These are phyloP conservation scores for Escovopsis sp. DNA, from an alignment of 2,329 filamentous ascomycete genomes.

Conservation along the genomic window DNA sequence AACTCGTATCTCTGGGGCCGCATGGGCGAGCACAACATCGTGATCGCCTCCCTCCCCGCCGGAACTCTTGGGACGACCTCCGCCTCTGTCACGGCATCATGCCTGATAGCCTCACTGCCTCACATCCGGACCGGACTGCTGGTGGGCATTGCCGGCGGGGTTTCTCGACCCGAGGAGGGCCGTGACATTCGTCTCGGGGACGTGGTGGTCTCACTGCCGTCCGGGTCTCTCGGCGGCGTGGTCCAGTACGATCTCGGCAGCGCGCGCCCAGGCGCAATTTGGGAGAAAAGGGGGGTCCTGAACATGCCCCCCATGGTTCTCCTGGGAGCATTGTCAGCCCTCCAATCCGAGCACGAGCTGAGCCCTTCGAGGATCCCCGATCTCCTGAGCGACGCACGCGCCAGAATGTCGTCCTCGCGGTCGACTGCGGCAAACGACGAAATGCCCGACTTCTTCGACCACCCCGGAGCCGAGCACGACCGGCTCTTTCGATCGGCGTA, in stretches of 20 bases:
- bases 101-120: not conserved
- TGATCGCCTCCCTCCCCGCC: not conserved
- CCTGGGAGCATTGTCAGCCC: too few species aligned
- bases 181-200: not conserved
- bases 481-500: too few species aligned
- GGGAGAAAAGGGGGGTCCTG: too few species aligned
- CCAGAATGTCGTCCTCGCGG: too few species aligned
- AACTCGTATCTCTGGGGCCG: not conserved
- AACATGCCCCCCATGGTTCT: too few species aligned
- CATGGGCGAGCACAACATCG: not conserved
- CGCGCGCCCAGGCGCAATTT: too few species aligned
- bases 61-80: not conserved
- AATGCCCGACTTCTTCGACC: too few species aligned
- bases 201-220: not conserved
- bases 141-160: not conserved
- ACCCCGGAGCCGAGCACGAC: too few species aligned
- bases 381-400: too few species aligned
- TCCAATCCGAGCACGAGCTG: too few species aligned
- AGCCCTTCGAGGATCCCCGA: too few species aligned
- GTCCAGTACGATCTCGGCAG: not conserved
- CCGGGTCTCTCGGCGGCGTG: not conserved
- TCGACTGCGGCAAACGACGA: too few species aligned
- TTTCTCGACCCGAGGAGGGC: not conserved
- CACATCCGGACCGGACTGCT: not conserved
- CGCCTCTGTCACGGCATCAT: not conserved